These are phyloP conservation scores for Centella asiatica DNA, from an alignment of 129 eudicot species.

Conservation along the genomic window DNA sequence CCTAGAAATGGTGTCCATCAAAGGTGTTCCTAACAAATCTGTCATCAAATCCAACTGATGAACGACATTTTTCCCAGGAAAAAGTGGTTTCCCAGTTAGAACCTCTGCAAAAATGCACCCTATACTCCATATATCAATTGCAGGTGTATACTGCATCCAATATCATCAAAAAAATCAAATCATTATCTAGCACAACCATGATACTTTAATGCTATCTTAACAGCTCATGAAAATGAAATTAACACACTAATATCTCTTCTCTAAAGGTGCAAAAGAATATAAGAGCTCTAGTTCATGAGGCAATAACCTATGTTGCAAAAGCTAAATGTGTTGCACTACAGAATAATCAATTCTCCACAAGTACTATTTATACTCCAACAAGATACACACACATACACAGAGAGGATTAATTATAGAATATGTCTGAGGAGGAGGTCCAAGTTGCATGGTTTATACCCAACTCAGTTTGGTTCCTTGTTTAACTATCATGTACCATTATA, in stretches of 20 bases:
- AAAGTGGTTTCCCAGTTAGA: conserved; percentile 37
- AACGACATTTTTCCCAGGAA: conserved; percentile 43
- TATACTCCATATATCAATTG: conserved; percentile 44
- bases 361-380: too few species aligned
- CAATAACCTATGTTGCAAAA: neutral
- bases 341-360: too few species aligned
- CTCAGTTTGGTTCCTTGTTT: too few species aligned
- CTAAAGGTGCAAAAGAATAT: neutral
- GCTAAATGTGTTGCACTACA: too few species aligned
- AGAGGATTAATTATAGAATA: too few species aligned
- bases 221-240: too few species aligned
- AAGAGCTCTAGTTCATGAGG: neutral
- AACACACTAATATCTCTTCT: too few species aligned
- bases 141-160: conserved; percentile 35
- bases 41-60: conserved; percentile 43
- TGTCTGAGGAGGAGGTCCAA: too few species aligned
- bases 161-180: neutral
- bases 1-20: conserved; percentile 33
- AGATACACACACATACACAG: too few species aligned
- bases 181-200: neutral
- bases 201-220: neutral
- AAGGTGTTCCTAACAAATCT: conserved; percentile 36
- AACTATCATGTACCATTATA: too few species aligned
- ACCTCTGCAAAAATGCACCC: conserved; percentile 49
- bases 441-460: too few species aligned